These are phyloP conservation scores for Boletus coccyginus DNA, from an alignment of 768 basidiomycete genomes.

Conservation along the genomic window DNA sequence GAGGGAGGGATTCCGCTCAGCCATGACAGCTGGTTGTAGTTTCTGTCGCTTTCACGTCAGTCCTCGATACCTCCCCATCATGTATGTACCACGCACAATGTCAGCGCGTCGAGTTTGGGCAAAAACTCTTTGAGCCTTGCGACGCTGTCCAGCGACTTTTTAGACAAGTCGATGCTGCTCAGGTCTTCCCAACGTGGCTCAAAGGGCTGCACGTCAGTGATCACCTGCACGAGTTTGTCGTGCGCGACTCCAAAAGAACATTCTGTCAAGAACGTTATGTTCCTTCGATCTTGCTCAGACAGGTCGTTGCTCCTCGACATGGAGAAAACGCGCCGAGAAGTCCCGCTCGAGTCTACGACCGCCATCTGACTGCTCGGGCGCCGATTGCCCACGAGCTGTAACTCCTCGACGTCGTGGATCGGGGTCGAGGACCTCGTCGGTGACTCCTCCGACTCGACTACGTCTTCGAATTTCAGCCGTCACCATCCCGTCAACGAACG, in stretches of 20 bases:
- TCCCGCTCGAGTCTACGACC: conserved; percentile 18
- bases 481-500: conserved; percentile 10
- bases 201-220: conserved; percentile 93
- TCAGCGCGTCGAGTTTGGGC: conserved; percentile 71
- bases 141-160: conserved; percentile 59
- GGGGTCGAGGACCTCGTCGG: conserved; percentile 55
- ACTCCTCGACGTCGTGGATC: conserved; percentile 42
- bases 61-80: background rate
- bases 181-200: conserved; percentile 93
- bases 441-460: conserved; percentile 43
- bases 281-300: conserved; percentile 33
- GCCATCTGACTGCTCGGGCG: conserved; percentile 36
- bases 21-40: conserved; percentile 74
- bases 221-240: conserved; percentile 84
- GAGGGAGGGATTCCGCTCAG: conserved; percentile 72
- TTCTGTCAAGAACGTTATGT: conserved; percentile 85
- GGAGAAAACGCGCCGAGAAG: conserved; percentile 44
- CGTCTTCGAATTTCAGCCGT: background rate
- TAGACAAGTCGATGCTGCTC: conserved; percentile 64
- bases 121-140: conserved; percentile 85
- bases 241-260: conserved; percentile 96
- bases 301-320: conserved; percentile 40
- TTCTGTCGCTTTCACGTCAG: conserved; percentile 42
- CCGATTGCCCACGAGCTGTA: conserved; percentile 46
- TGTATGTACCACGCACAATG: conserved; percentile 55